These are phyloP conservation scores for Pseudopithomyces maydicus DNA, from an alignment of 2,329 filamentous ascomycete species.

Conservation along the genomic window DNA sequence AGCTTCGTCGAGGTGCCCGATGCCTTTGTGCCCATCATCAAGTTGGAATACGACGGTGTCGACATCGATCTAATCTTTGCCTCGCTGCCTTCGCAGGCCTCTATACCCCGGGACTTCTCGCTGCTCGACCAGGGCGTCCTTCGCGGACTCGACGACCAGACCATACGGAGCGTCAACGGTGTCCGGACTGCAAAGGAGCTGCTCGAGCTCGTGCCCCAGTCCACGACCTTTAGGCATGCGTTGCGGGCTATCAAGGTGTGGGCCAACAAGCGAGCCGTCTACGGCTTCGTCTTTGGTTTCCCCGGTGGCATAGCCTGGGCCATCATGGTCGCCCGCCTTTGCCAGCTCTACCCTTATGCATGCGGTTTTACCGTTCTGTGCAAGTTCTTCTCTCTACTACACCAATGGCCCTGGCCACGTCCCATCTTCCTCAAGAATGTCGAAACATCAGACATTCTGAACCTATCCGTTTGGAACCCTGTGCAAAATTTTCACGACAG, in stretches of 20 bases:
- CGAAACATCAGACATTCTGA: constrained; percentile 74
- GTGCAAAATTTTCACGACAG: constrained; percentile 81
- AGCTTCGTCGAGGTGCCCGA: constrained; percentile 86
- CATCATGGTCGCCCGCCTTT: constrained; percentile 94
- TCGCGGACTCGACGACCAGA: constrained; percentile 82
- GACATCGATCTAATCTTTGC: constrained; percentile 86
- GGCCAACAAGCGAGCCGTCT: constrained; percentile 90
- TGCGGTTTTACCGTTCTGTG: constrained; percentile 85
- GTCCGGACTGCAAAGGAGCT: constrained; percentile 95
- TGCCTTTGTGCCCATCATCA: constrained; percentile 96
- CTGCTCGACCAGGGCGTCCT: constrained; percentile 84
- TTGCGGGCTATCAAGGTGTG: constrained; percentile 93
- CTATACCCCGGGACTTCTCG: constrained; percentile 64
- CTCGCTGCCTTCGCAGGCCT: constrained; percentile 47
- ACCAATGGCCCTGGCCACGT: constrained; percentile 89
- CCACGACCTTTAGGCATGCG: constrained; percentile 86
- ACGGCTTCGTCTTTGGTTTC: constrained; percentile 95
- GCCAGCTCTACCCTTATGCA: constrained; percentile 93
- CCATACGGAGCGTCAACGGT: constrained; percentile 89
- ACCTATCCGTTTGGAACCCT: constrained; percentile 93
- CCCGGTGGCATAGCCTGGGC: constrained; percentile 98
- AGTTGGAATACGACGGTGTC: constrained; percentile 87
- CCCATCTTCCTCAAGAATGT: constrained; percentile 91
- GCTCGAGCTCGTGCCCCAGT: constrained; percentile 82
- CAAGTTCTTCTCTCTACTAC: constrained; percentile 94